Evolutionary conservation across 2,329 filamentous ascomycete species (phyloP).

Genomic region (Chaetomium globosum): DNA sequence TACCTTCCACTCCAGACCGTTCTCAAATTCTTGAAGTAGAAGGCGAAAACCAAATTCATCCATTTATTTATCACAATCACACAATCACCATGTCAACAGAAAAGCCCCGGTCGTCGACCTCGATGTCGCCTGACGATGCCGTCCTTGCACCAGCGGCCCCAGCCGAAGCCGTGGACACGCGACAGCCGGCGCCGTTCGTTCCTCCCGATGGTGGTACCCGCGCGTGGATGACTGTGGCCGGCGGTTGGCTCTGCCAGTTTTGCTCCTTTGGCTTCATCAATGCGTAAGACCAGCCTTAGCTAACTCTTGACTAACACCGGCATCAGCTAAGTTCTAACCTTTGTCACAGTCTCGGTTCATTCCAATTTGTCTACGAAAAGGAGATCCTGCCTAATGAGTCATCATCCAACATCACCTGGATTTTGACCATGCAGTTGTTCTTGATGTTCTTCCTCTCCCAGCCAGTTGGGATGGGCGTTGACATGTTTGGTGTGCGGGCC

Average conservation of each 20-base stretch:
- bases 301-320: not conserved
- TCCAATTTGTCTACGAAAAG: constrained; percentile 19
- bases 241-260: constrained; percentile 19
- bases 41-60: too few relatives aligned
- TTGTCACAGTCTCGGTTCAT: constrained; percentile 5
- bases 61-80: too few relatives aligned
- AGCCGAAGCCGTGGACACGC: not conserved
- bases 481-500: constrained; percentile 14
- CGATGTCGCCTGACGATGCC: not conserved
- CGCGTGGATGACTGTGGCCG: constrained; percentile 12
- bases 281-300: not conserved
- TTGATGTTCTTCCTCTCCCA: constrained; percentile 21
- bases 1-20: too few relatives aligned
- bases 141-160: not conserved
- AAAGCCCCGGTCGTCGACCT: not conserved
- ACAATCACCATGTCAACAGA: too few relatives aligned
- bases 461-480: constrained; percentile 10
- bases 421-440: constrained; percentile 18
- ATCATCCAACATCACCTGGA: constrained; percentile 17
- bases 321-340: not conserved
- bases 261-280: constrained; percentile 19
- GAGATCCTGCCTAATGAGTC: constrained; percentile 15
- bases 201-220: constrained; percentile 7
- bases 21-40: too few relatives aligned
- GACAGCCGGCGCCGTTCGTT: not conserved